Base-by-base conservation (phyloP, 2,329 filamentous ascomycete species). In the Ustulina deusta region DNA sequence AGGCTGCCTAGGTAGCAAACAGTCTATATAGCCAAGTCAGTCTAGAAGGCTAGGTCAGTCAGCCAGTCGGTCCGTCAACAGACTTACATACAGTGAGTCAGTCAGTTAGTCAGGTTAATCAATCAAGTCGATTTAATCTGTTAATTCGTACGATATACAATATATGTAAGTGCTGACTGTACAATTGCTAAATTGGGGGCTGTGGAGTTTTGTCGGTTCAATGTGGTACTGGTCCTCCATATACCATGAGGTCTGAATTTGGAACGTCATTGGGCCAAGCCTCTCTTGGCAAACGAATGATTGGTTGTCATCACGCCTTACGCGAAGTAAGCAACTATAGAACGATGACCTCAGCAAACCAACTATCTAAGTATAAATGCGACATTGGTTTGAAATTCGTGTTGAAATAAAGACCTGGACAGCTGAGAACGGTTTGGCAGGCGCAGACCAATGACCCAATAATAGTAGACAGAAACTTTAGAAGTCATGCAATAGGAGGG, bases 211-310 rank as follows among this genome's bases (percentile, higher is more conserved):
- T n/a, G n/a, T n/a, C n/a, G n/a, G n/a, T n/a, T n/a, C n/a, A n/a
- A n/a, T n/a, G n/a, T n/a, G n/a, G n/a, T n/a, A n/a, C n/a, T n/a
- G n/a, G n/a, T n/a, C n/a, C n/a, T n/a, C n/a, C n/a, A n/a, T n/a
- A n/a, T n/a, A n/a, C n/a, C n/a, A n/a, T n/a, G n/a, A 32, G 22
- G 46, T 48, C 56, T 22, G 56, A 40, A 65, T 60, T 64, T 64
- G 62, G 62, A 54, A 46, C 36, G 51, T 25, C 1, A 4, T 56
- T 27, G 36, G 3, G 44, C 63, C 36, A 58, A 58, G 59, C 57
- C 57, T 62, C 57, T 15, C 58, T 52, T 57, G 59, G 42, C 58
- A 25, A 13, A 29, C 25, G 11, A 38, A 52, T 66, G 52, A 66
- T 66, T 66, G 63, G 63, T 6, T 27, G 27, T n/a, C 11, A 36